phyloP scores from a whole-genome alignment of 805 yeast species.

The Saturnispora besseyi region DNA sequence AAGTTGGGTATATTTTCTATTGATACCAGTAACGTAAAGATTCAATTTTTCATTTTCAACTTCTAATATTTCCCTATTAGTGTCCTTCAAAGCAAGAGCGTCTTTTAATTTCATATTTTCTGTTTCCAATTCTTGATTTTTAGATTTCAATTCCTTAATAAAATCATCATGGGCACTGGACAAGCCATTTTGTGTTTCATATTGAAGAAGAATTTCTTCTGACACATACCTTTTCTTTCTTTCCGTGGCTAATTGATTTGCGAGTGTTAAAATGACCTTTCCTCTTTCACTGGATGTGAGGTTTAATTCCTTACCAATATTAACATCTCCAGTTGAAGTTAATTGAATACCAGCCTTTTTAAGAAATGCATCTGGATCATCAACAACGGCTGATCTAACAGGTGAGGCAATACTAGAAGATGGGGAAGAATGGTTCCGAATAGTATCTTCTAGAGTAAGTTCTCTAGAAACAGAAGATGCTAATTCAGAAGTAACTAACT shows the following conservation, averaged over 20 bases:
- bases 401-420: neutral
- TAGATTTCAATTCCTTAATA: conserved; percentile 35
- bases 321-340: conserved; percentile 17
- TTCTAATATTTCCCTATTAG: conserved; percentile 35
- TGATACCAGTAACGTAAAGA: conserved; percentile 32
- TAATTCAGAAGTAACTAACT: conserved; percentile 59
- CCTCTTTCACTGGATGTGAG: conserved; percentile 27
- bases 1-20: conserved; percentile 34
- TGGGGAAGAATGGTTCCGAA: conserved; percentile 6
- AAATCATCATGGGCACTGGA: conserved; percentile 33
- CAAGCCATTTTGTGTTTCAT: conserved; percentile 42
- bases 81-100: conserved; percentile 13
- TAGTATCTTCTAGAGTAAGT: conserved; percentile 39
- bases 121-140: neutral
- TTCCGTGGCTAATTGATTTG: conserved; percentile 53
- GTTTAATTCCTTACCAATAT: neutral
- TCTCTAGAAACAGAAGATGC: conserved; percentile 68
- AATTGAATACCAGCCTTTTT: conserved; percentile 2
- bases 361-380: neutral
- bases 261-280: conserved; percentile 40
- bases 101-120: conserved; percentile 5
- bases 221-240: conserved; percentile 57
- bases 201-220: conserved; percentile 55
- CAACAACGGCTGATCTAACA: neutral
- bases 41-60: conserved; percentile 30